These are phyloP conservation scores for Teratosphaeria epicoccoides DNA, from an alignment of 2,329 filamentous ascomycete genomes.

Conservation along the genomic window DNA sequence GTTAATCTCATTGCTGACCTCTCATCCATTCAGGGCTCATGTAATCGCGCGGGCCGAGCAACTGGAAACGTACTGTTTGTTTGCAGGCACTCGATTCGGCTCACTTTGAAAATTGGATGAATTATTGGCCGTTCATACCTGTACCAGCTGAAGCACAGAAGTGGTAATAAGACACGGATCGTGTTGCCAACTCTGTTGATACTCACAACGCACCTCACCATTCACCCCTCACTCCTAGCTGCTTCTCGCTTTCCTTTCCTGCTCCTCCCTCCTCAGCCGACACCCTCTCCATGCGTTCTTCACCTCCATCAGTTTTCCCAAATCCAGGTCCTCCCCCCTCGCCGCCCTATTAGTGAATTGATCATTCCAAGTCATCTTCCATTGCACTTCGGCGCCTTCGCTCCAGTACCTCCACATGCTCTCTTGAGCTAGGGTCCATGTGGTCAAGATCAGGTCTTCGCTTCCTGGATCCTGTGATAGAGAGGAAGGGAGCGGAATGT, in stretches of 20 bases:
- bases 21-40: too few species aligned
- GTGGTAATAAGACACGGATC: too few species aligned
- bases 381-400: not conserved
- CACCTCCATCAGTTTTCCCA: not conserved
- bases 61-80: too few species aligned
- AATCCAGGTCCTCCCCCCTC: not conserved
- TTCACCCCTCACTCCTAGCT: not conserved
- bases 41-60: too few species aligned
- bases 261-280: not conserved
- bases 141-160: too few species aligned
- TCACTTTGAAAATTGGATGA: too few species aligned
- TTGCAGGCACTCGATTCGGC: too few species aligned
- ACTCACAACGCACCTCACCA: not conserved
- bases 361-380: too few species aligned
- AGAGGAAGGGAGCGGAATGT: not conserved
- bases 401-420: not conserved
- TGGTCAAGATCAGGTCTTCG: not conserved
- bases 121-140: too few species aligned
- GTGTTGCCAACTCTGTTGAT: not conserved
- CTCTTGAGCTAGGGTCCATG: not conserved
- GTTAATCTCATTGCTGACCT: too few species aligned
- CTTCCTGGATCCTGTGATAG: not conserved
- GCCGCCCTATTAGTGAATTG: not conserved
- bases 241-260: not conserved
- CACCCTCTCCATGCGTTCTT: not conserved